A percentile compares a stretch with the other conserved stretches of the same genome.
Conservation (phyloP, 1,284 basidiomycete genomes). For the Cryptococcus hybrid region DNA sequence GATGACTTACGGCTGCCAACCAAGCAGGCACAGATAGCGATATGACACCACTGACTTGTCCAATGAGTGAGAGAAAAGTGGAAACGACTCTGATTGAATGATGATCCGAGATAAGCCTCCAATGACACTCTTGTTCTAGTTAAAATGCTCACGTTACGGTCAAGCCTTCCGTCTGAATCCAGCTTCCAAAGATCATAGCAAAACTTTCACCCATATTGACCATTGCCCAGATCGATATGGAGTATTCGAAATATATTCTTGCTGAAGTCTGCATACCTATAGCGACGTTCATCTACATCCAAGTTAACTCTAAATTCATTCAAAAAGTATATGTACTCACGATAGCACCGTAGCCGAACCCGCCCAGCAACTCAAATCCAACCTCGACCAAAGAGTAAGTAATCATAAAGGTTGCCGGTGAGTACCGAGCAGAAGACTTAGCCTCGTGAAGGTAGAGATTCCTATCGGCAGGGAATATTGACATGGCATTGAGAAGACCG, state of each 20-base stretch:
- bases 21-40: slow-evolving; percentile 50
- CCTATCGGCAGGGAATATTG: slow-evolving; percentile 51
- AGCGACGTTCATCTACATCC: slow-evolving; percentile 45
- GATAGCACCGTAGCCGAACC: slow-evolving; percentile 31
- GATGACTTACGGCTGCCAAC: slow-evolving; percentile 32
- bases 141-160: slow-evolving; percentile 31
- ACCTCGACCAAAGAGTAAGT: slow-evolving; percentile 53
- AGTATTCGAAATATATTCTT: slow-evolving; percentile 52
- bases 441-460: slow-evolving; percentile 52
- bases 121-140: neutral
- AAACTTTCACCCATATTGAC: slow-evolving; percentile 50
- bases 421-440: slow-evolving; percentile 48
- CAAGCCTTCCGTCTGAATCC: slow-evolving; percentile 35
- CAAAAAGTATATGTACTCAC: slow-evolving; percentile 15
- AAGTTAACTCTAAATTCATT: neutral
- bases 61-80: slow-evolving; percentile 41
- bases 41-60: slow-evolving; percentile 48
- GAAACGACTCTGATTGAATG: slow-evolving; percentile 40
- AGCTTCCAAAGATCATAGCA: slow-evolving; percentile 36
- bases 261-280: slow-evolving; percentile 50
- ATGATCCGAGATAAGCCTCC: neutral
- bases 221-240: slow-evolving; percentile 47
- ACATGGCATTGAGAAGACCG: slow-evolving; percentile 51
- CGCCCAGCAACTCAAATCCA: slow-evolving; percentile 44
- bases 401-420: slow-evolving; percentile 49